Evolutionary conservation across 78 protist genomes (phyloP).

Genomic region (Bigelowiella natans): DNA sequence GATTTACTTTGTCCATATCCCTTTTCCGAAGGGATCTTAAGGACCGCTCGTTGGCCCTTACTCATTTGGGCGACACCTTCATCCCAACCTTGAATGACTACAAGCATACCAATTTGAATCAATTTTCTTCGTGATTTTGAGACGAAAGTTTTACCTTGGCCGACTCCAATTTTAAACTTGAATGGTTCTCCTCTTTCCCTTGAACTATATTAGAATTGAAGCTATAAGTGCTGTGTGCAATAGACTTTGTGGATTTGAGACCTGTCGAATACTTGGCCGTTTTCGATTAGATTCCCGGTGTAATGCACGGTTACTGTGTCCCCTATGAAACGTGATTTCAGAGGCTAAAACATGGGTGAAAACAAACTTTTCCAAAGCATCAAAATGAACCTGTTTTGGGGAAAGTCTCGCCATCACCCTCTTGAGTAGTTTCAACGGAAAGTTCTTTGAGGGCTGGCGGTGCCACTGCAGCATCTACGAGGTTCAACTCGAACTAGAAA

Average conservation of each 20-base stretch:
- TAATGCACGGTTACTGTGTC: neutral
- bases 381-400: neutral
- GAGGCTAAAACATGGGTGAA: too few species aligned
- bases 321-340: too few species aligned
- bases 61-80: neutral
- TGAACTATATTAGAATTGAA: too few species aligned
- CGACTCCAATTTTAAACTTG: neutral
- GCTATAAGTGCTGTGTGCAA: too few species aligned
- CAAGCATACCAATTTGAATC: too few species aligned
- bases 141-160: neutral
- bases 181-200: too few species aligned
- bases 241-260: too few species aligned
- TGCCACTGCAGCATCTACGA: too few species aligned
- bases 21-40: neutral
- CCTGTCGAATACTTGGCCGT: neutral
- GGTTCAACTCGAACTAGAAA: too few species aligned
- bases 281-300: neutral
- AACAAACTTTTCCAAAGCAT: too few species aligned
- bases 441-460: too few species aligned
- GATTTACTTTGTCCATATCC: neutral
- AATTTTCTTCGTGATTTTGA: too few species aligned
- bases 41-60: neutral
- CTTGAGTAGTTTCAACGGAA: neutral
- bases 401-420: neutral
- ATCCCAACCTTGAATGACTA: neutral